Base-by-base conservation (phyloP, 805 yeast species). In the Candida dajiaensis region DNA sequence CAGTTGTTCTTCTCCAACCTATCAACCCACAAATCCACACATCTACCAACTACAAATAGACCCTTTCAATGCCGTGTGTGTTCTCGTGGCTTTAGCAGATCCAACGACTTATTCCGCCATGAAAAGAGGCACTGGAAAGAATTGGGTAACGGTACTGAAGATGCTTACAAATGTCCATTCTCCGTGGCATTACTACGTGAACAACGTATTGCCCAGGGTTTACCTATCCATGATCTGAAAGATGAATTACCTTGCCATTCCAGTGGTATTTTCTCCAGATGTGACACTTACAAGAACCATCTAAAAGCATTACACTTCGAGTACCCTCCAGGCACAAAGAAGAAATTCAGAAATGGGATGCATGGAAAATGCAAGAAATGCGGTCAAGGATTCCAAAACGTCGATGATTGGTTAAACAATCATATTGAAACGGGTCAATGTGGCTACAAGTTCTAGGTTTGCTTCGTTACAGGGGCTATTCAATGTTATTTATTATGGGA, bases 211-310 rank as follows among this genome's bases (percentile, higher is more conserved):
- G 38, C 38, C 43, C 49, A 18, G 20, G 36, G 36, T 16, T 8
- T 16, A 16, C 20, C 36, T 16, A 11, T 33, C 20, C 13, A 33
- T 8, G 36, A 33, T 33, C 16, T 23, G 45, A 41, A 39, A 19
- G 38, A 19, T 11, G 43, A 44, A 38, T 25, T 49, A 7, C 57
- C 64, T 44, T 89, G 96, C 61, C 97, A 89, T 62, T 77, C 78
- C 45, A 79, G 88, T 8, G 97, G 97, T 6, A 81, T 85, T 26
- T 89, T 89, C 58, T 81, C 89, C 12, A 74, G 97, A 43, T 85
- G 96, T 62, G 97, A 89, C 62, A 89, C 97, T 5, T 89, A 80
- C 68, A 89, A 89, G 61, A 89, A 89, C 66, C 97, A 89, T 66
- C 71, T 89, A 50, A 87, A 86, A 63, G 95, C 96, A 2, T 74